phyloP scores from a whole-genome alignment of 2,329 filamentous ascomycete genomes.

The Daldinia sp. region DNA sequence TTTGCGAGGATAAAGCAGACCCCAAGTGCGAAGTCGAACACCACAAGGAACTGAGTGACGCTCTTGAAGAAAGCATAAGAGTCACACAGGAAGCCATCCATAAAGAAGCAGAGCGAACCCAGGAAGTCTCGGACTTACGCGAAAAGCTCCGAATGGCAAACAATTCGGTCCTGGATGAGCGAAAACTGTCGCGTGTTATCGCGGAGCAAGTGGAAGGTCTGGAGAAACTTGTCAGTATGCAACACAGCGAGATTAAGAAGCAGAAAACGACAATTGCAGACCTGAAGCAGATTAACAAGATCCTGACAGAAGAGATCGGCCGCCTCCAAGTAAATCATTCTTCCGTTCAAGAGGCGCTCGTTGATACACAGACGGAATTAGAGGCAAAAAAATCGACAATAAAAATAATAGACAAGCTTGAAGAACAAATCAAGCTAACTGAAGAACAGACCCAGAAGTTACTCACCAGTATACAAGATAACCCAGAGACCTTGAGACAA shows the following conservation, averaged over 20 bases:
- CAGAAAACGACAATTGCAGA: not conserved
- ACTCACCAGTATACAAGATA: too few species aligned
- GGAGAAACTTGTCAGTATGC: not conserved
- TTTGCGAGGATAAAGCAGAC: not conserved
- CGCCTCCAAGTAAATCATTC: not conserved
- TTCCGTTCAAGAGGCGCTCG: not conserved
- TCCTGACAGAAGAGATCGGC: constrained; percentile 1
- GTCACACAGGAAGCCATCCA: not conserved
- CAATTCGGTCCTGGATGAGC: not conserved
- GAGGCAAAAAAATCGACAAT: not conserved
- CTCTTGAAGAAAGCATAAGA: not conserved
- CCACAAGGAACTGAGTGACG: not conserved
- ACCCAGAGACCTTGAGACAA: too few species aligned
- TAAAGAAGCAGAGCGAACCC: not conserved
- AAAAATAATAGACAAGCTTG: not conserved
- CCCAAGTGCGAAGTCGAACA: not conserved
- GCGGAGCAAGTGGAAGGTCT: constrained; percentile 11
- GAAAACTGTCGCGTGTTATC: constrained; percentile 4
- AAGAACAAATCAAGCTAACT: not conserved
- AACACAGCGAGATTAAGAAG: constrained; percentile 22
- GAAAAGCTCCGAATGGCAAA: constrained; percentile 5
- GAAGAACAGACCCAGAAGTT: not conserved
- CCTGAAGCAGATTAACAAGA: not conserved
- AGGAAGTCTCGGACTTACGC: not conserved
- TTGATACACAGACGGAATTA: not conserved